phyloP scores from a whole-genome alignment of 768 basidiomycete genomes.

The Podaxis sp. region DNA sequence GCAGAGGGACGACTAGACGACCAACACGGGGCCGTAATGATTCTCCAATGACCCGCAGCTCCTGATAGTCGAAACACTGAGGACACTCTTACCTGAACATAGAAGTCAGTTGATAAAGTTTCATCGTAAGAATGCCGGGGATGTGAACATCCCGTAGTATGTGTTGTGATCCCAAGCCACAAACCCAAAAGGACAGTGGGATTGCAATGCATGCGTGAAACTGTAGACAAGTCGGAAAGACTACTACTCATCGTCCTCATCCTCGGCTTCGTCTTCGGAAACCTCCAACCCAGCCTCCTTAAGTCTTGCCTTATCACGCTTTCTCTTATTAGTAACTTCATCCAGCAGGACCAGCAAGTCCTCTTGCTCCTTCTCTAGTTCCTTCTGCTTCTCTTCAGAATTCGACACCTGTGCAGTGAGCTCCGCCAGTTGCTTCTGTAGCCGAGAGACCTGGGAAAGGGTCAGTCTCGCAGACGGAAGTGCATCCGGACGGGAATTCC shows the following conservation, averaged over 20 bases:
- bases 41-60: too few relatives aligned
- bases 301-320: conserved; percentile 79
- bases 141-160: too few relatives aligned
- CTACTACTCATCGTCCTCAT: conserved; percentile 49
- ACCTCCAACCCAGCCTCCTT: conserved; percentile 78
- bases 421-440: conserved; percentile 44
- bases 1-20: too few relatives aligned
- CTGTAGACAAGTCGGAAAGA: neutral
- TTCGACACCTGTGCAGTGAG: conserved; percentile 47
- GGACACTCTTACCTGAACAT: too few relatives aligned
- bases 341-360: conserved; percentile 92
- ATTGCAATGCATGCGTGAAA: neutral
- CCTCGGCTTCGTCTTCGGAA: conserved; percentile 89
- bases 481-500: conserved; percentile 29
- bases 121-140: too few relatives aligned
- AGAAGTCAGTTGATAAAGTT: too few relatives aligned
- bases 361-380: conserved; percentile 95
- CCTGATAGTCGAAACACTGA: too few relatives aligned
- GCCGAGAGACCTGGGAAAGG: conserved; percentile 36
- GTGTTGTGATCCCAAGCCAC: too few relatives aligned
- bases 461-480: neutral
- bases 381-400: conserved; percentile 66
- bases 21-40: too few relatives aligned
- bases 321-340: conserved; percentile 84
- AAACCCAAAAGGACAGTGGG: too few relatives aligned